Base-by-base conservation (phyloP, 768 basidiomycete species). In the Panaeolus cyanescens region DNA sequence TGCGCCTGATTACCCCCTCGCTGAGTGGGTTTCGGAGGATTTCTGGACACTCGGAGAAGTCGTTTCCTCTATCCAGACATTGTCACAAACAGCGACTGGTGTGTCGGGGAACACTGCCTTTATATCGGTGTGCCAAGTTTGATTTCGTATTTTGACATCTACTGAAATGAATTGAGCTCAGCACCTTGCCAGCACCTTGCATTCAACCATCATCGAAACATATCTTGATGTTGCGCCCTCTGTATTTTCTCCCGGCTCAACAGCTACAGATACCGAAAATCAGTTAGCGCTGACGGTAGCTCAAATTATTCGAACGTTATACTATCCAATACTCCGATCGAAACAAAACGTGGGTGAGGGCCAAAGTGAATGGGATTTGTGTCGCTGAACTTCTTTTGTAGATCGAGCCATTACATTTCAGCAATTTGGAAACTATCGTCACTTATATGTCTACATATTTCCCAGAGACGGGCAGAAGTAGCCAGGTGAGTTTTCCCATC, bases 151-250 rank as follows among this genome's bases (percentile, higher is more conserved):
- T 37, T 45, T 28, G 30, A 50, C 25, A 36, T 13, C 8, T 64
- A 54, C 13, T 28, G 9, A 40, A 5, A 5, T 28, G 20, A 25
- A 55, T 53, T 9, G 36, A 20, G 39, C 3, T 32, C 37, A 92
- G 91, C 84, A 83, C 71, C 77, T 97, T 28, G 85, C 90, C 59
- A 81, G 83, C 56, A 84, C 88, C 13, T 74, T 99, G n/a, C 86
- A 95, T 66, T 82, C 93, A 3, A 88, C 88, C 9, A 77, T 98
- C 10, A 77, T 94, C 2, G 88, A 93, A 20, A 88, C 91, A 1
- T 93, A 94, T 74, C 84, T 99, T 20, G 96, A 99, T 71, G 86
- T 86, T 64, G 93, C 93, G 4, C 93, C 96, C 1, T 70, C 84
- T 13, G 91, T 91, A 1, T 96, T 96, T 74, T 83, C 88, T 3